Conservation (phyloP, 306 rosid genomes). For the Acacia acuminata region DNA sequence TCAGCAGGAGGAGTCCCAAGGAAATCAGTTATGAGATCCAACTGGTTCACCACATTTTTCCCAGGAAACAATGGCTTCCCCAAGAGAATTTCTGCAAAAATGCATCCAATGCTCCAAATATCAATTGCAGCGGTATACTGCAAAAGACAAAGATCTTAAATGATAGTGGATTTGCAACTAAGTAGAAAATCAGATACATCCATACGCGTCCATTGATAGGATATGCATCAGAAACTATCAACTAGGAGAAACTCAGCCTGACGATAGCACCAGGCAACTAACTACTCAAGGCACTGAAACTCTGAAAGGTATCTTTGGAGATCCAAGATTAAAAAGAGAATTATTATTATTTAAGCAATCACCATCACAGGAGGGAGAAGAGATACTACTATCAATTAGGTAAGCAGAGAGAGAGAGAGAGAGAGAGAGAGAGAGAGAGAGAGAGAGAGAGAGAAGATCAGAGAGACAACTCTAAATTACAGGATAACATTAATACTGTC, state of each 20-base stretch:
- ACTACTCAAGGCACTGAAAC: background rate
- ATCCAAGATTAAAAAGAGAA: background rate
- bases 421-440: background rate
- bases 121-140: constrained; percentile 99
- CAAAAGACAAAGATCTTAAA: constrained; percentile 27
- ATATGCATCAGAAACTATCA: background rate
- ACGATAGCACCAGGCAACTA: background rate
- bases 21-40: constrained; percentile 97
- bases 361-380: background rate
- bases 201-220: background rate
- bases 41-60: constrained; percentile 95
- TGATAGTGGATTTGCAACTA: background rate
- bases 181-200: background rate
- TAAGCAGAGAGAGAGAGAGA: background rate
- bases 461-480: background rate
- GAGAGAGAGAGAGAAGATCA: background rate
- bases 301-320: background rate
- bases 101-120: constrained; percentile 99
- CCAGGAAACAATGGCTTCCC: constrained; percentile 97
- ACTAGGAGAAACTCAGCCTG: background rate
- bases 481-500: background rate
- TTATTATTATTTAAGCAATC: background rate
- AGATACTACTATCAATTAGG: background rate
- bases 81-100: constrained; percentile 94
- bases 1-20: constrained; percentile 93